Conservation (phyloP, 805 yeast genomes). For the Candida ponderosae region DNA sequence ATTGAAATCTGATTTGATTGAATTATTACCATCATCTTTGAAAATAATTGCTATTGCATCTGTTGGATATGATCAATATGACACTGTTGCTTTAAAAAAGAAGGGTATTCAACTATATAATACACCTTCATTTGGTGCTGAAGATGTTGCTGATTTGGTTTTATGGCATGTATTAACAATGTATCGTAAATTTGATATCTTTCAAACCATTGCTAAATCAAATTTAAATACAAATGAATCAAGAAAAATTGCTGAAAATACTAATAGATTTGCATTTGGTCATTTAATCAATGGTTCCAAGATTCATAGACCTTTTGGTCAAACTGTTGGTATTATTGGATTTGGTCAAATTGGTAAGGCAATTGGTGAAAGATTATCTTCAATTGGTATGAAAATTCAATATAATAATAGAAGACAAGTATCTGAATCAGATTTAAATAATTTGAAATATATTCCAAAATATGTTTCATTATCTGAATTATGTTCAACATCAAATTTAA, state of each 20-base stretch:
- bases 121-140: constrained; percentile 38
- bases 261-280: constrained; percentile 28
- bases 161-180: constrained; percentile 46
- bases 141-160: constrained; percentile 60
- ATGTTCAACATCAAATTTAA: constrained; percentile 36
- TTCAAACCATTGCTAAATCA: constrained; percentile 23
- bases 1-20: constrained; percentile 33
- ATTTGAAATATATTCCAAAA: constrained; percentile 27
- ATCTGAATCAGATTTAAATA: constrained; percentile 18
- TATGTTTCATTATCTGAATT: constrained; percentile 26
- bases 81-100: constrained; percentile 30
- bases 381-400: constrained; percentile 50
- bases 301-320: constrained; percentile 39
- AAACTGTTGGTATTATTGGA: constrained; percentile 48
- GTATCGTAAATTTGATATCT: constrained; percentile 42
- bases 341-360: constrained; percentile 55
- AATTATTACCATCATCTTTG: constrained; percentile 34
- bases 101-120: constrained; percentile 39
- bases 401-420: constrained; percentile 43
- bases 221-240: constrained; percentile 32
- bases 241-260: constrained; percentile 25
- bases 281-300: constrained; percentile 29
- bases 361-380: constrained; percentile 40
- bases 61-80: constrained; percentile 50
- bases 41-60: constrained; percentile 46